Conservation (phyloP, 495 filamentous ascomycete genomes). For the Penicillium coffeae region DNA sequence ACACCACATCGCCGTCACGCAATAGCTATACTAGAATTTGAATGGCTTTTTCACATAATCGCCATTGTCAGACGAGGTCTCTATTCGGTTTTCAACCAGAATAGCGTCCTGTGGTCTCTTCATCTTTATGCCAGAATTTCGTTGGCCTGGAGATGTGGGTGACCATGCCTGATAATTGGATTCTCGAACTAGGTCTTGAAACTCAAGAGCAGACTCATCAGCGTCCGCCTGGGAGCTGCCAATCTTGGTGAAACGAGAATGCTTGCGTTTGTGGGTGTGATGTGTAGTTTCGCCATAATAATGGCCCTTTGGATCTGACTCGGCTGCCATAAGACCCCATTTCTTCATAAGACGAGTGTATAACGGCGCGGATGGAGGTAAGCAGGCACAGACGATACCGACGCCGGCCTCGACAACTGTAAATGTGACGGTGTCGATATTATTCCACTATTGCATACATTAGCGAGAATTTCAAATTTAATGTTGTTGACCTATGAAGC, state of each 20-base stretch:
- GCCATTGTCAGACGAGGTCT: background rate
- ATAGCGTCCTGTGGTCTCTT: background rate
- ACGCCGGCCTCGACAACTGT: background rate
- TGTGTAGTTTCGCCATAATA: background rate
- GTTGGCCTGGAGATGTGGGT: background rate
- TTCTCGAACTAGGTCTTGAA: background rate
- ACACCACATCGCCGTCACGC: too few species aligned
- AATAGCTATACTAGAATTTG: background rate
- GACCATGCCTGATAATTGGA: background rate
- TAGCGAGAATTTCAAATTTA: background rate
- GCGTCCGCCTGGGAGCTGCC: background rate
- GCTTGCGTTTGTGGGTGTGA: background rate
- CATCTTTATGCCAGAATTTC: background rate
- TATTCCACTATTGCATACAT: background rate
- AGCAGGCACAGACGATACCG: slow-evolving; percentile 3
- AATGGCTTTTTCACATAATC: background rate
- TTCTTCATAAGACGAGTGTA: background rate
- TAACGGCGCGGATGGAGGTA: background rate
- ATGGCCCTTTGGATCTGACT: background rate
- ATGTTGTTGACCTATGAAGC: background rate
- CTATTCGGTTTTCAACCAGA: background rate
- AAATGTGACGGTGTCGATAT: slow-evolving; percentile 3
- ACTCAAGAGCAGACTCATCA: background rate
- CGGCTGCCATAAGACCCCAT: background rate
- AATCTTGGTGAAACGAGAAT: background rate